Conservation (phyloP, 768 basidiomycete genomes). For the Amanita muscaria region DNA sequence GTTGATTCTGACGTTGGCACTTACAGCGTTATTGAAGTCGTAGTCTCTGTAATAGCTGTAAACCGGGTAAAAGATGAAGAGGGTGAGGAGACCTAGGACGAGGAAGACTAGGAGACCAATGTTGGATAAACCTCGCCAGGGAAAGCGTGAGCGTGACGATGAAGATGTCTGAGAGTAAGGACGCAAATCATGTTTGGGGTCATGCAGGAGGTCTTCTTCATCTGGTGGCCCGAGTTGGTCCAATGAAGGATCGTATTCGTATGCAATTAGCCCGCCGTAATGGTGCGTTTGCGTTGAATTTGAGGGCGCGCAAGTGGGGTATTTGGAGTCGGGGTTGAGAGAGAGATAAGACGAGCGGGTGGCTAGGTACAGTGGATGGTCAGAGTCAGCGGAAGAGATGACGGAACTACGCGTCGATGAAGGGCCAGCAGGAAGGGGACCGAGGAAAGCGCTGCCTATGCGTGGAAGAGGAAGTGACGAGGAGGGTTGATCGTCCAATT, state of each 20-base stretch:
- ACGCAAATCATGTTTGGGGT: too few relatives aligned
- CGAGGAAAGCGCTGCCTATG: too few relatives aligned
- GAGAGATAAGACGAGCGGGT: slow-evolving; percentile 16
- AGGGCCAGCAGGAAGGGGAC: slow-evolving; percentile 25
- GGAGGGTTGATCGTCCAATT: slow-evolving; percentile 24
- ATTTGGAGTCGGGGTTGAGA: slow-evolving; percentile 47
- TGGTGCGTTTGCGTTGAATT: slow-evolving; percentile 6
- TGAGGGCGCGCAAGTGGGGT: slow-evolving; percentile 33
- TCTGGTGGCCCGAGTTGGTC: slow-evolving; percentile 51
- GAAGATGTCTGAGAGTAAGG: slow-evolving; percentile 23
- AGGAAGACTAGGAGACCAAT: slow-evolving; percentile 59
- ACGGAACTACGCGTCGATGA: slow-evolving; percentile 23
- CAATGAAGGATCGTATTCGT: slow-evolving; percentile 57
- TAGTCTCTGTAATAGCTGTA: slow-evolving; percentile 35
- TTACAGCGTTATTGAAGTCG: slow-evolving; percentile 34
- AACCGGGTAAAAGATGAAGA: slow-evolving; percentile 84
- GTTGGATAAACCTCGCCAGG: slow-evolving; percentile 51
- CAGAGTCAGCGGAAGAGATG: slow-evolving; percentile 26
- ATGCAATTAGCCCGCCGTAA: slow-evolving; percentile 45
- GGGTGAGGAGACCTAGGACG: slow-evolving; percentile 47
- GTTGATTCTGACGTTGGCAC: slow-evolving; percentile 61
- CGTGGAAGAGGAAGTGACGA: too few relatives aligned
- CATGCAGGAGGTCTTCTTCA: slow-evolving; percentile 73
- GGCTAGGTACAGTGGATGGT: too few relatives aligned
- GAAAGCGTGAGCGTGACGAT: slow-evolving; percentile 23